These are phyloP conservation scores for Corylus heterophylla DNA, from an alignment of 306 rosid species.

Conservation along the genomic window DNA sequence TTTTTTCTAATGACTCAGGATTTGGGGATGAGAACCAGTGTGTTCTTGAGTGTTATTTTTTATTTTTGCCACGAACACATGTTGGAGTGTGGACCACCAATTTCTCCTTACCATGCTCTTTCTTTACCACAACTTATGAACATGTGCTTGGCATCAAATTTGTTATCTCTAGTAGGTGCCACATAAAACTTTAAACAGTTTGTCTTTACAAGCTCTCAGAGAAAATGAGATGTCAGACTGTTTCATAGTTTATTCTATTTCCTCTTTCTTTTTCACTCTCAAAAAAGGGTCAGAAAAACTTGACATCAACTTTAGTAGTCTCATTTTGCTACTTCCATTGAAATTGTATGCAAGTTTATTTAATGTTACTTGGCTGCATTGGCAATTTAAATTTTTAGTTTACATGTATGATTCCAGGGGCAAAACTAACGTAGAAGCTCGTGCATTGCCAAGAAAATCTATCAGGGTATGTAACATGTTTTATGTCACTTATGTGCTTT, in stretches of 20 bases:
- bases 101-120: neutral
- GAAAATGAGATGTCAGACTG: neutral
- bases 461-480: constrained; percentile 47
- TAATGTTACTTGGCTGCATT: constrained; percentile 3
- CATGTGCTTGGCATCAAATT: neutral
- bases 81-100: neutral
- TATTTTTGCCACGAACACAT: neutral
- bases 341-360: too few relatives aligned
- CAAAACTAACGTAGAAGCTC: constrained; percentile 40
- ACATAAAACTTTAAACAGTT: neutral
- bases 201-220: neutral
- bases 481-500: neutral
- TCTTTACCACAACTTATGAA: neutral
- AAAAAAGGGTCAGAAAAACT: neutral
- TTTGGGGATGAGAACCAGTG: too few relatives aligned
- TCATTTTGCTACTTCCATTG: neutral
- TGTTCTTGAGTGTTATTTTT: too few relatives aligned
- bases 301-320: neutral
- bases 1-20: too few relatives aligned
- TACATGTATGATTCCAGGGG: constrained; percentile 48
- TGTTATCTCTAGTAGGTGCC: neutral
- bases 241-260: neutral
- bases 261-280: neutral
- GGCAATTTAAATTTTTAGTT: constrained; percentile 21
- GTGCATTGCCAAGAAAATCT: constrained; percentile 48